Evolutionary conservation across 2,329 filamentous ascomycete species (phyloP).

Genomic region (Tricladium varicosporioides): DNA sequence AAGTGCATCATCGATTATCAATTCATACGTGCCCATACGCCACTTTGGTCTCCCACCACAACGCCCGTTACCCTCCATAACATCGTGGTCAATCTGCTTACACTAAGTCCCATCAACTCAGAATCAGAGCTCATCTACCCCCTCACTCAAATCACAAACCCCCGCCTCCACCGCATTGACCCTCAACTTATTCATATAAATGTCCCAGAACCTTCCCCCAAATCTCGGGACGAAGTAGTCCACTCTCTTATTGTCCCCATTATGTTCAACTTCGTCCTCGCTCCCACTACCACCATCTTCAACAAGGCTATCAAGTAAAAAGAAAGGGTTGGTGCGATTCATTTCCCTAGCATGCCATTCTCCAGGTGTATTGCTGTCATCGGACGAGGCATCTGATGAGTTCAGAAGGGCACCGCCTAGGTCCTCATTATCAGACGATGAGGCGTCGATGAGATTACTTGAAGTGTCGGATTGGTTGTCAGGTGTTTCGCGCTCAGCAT

Average conservation of each 20-base stretch:
- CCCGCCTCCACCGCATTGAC: slow-evolving; percentile 6
- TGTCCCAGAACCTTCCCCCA: slow-evolving; percentile 1
- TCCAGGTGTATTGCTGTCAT: not conserved
- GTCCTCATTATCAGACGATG: not conserved
- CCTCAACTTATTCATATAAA: slow-evolving; percentile 5
- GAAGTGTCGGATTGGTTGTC: not conserved
- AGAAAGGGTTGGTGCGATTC: not conserved
- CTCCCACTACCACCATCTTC: not conserved
- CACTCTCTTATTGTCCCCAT: not conserved
- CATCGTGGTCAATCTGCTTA: too few relatives aligned
- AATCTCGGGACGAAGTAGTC: not conserved
- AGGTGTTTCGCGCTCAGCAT: slow-evolving; percentile 17
- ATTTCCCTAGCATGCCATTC: not conserved
- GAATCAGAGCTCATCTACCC: not conserved
- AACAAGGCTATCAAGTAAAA: not conserved
- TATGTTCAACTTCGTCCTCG: not conserved
- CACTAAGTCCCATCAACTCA: too few relatives aligned
- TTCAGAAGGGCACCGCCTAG: not conserved
- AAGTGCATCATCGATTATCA: too few relatives aligned
- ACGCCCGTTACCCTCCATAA: too few relatives aligned
- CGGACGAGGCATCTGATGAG: not conserved
- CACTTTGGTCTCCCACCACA: too few relatives aligned
- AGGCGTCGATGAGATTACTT: not conserved
- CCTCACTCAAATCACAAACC: slow-evolving; percentile 5
- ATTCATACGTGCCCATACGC: too few relatives aligned